Evolutionary conservation across 805 yeast species (phyloP).

Genomic region (Candida fluviatilis): DNA sequence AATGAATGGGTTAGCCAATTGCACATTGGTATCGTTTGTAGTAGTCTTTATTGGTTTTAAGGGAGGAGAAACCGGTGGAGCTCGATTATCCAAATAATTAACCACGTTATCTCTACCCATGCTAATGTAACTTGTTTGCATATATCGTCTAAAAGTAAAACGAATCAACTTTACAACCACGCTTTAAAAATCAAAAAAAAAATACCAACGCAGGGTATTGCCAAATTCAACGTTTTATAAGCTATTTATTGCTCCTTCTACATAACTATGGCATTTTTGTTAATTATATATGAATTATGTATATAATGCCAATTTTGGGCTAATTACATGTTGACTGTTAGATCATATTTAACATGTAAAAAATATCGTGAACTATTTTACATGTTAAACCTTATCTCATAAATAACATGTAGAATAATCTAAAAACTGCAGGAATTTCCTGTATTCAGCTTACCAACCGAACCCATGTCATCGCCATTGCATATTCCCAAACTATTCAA

Average conservation of each 20-base stretch:
- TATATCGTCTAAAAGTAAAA: neutral
- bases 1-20: constrained; percentile 32
- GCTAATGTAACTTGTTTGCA: neutral
- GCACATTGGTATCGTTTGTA: neutral
- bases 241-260: neutral
- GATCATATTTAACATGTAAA: neutral
- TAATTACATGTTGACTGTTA: neutral
- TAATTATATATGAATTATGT: neutral
- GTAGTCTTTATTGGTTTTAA: neutral
- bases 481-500: neutral
- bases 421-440: neutral
- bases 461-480: constrained; percentile 1
- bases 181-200: too few relatives aligned
- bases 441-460: too few relatives aligned
- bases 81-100: constrained; percentile 1
- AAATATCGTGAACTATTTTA: neutral
- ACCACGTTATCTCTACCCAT: constrained; percentile 5
- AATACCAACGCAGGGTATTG: neutral
- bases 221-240: neutral
- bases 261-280: neutral
- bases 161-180: neutral
- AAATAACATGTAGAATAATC: neutral
- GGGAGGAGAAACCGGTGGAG: constrained; percentile 1
- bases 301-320: neutral
- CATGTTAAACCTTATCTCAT: constrained; percentile 1